Conservation (phyloP, 148 eudicot species). For the Limonium bicolor region DNA sequence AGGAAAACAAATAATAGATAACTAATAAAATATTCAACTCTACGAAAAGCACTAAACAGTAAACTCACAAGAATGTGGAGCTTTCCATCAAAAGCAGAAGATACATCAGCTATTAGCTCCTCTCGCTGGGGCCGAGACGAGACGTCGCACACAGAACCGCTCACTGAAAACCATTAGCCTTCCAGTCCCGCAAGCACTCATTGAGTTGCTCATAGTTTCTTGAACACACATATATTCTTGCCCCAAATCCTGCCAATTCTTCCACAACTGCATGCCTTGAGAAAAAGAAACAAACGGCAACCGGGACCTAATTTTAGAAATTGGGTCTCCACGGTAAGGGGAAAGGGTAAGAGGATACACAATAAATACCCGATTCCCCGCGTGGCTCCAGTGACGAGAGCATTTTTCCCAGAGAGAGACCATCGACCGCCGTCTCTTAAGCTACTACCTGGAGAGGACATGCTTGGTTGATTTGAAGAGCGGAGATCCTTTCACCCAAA, state of each 20-base stretch:
- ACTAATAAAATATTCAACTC: no score
- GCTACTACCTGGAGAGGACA: conserved; percentile 3
- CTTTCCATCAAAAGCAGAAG: conserved; percentile 54
- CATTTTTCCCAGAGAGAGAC: conserved; percentile 65
- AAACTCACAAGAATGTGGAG: conserved; percentile 80
- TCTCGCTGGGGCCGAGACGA: conserved; percentile 32
- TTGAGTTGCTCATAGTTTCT: conserved; percentile 59
- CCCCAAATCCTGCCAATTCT: conserved; percentile 18
- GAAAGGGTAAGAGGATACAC: neutral
- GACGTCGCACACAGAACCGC: conserved; percentile 67
- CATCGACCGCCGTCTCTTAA: conserved; percentile 22
- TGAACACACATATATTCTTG: conserved; percentile 50
- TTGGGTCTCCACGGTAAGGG: neutral
- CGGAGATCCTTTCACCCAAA: no score
- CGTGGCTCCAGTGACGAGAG: conserved; percentile 95
- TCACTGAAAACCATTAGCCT: conserved; percentile 46
- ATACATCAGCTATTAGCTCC: conserved; percentile 40
- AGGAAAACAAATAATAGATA: no score
- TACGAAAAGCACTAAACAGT: no score
- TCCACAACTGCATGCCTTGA: conserved; percentile 28
- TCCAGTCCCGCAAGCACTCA: conserved; percentile 58
- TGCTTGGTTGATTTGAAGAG: no score
- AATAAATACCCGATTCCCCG: conserved; percentile 76
- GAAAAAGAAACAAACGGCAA: neutral
- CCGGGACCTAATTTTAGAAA: neutral